Percentiles rank a stretch among this genome's conserved stretches.
Evolutionary conservation across 2,329 filamentous ascomycete species (phyloP).

Genomic region (Ophiostoma himal-ulmi): DNA sequence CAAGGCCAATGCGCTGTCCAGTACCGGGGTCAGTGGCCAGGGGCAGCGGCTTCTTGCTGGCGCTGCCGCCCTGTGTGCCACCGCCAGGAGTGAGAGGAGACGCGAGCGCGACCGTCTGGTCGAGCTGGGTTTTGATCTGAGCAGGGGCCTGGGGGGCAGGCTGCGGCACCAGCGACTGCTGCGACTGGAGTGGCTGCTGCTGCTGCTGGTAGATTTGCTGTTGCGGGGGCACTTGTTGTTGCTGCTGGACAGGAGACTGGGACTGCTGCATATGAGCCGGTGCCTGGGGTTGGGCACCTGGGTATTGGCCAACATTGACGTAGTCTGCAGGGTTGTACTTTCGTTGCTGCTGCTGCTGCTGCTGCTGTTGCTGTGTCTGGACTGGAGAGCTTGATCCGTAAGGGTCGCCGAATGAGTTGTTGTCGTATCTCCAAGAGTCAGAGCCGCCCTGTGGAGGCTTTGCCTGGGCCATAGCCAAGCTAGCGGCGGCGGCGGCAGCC

Average conservation of each 20-base stretch:
- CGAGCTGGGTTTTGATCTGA: conserved; percentile 38
- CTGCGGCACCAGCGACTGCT: conserved; percentile 26
- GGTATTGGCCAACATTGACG: conserved; percentile 53
- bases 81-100: conserved; percentile 35
- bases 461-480: conserved; percentile 48
- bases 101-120: conserved; percentile 33
- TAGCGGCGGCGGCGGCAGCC: conserved; percentile 46
- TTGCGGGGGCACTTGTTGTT: conserved; percentile 24
- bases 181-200: conserved; percentile 32
- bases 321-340: conserved; percentile 77
- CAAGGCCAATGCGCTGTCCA: conserved; percentile 81
- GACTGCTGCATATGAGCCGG: conserved; percentile 28
- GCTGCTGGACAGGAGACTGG: conserved; percentile 24
- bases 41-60: conserved; percentile 56
- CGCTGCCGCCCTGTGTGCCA: neutral
- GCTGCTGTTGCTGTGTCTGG: conserved; percentile 11
- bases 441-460: conserved; percentile 30
- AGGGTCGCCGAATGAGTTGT: conserved; percentile 31
- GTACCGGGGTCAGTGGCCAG: conserved; percentile 65
- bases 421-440: conserved; percentile 31
- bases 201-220: conserved; percentile 15
- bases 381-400: conserved; percentile 22
- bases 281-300: conserved; percentile 36
- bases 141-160: conserved; percentile 29
- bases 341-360: conserved; percentile 39